Evolutionary conservation across 2,329 filamentous ascomycete species (phyloP), one percentile per base, ranked within the genome.

Genomic region (Ophiostoma tasmaniense): DNA sequence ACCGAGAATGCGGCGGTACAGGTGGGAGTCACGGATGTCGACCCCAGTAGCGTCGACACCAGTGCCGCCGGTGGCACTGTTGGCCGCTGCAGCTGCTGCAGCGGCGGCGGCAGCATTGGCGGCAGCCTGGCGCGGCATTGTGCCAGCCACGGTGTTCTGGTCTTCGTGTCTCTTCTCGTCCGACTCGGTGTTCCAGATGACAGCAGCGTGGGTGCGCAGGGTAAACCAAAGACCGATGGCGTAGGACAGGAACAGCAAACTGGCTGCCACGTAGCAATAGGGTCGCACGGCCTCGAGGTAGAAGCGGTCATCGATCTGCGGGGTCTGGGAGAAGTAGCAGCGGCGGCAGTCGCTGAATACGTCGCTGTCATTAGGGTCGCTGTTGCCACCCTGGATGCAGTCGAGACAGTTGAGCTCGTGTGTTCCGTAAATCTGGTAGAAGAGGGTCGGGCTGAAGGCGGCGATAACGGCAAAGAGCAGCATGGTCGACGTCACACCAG

Each of bases 341-440:
- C 93, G 89, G 67, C 91, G 89, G 76, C 95, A 99, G 77, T 98
- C 94, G 70, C 89, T 82, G n/a, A 65, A 65, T 8, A 22, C 37
- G 37, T 65, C 64, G 22, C 37, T 65, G 22, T 65, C 37, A 37
- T 65, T 22, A 10, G 64, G 35, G n/a, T 20, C 35, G 7, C 17
- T 22, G 64, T 25, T 39, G n/a, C 35, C 64, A 70, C 85, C 28
- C 8, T 76, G 77, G 65, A 85, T 80, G 71, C 85, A 88, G 69
- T 85, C 86, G 69, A 87, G 86, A 76, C 95, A 99, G 75, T 92
- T 95, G 67, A 99, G 85, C 80, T 99, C 93, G 76, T 99, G 95
- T 66, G 93, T 97, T 74, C 95, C 96, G 78, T 98, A 98, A 72
- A 99, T 97, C 76, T 99, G 94, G 79, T 98, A 99, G 80, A 99